These are phyloP conservation scores for Trichoderma citrinoviride DNA, from an alignment of 2,329 filamentous ascomycete genomes.

Conservation along the genomic window DNA sequence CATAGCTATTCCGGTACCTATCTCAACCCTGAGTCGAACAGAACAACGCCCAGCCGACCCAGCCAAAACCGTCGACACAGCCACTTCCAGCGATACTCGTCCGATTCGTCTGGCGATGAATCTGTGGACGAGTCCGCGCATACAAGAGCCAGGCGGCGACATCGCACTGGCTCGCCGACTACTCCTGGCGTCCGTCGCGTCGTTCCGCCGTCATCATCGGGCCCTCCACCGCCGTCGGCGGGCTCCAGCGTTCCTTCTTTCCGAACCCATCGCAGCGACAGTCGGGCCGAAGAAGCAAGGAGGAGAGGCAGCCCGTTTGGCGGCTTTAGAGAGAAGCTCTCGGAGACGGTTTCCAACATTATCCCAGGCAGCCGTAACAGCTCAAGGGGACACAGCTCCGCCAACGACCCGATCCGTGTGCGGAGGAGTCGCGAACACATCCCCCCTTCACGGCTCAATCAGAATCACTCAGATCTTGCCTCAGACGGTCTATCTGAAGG, in stretches of 20 bases:
- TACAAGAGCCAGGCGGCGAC: slow-evolving; percentile 30
- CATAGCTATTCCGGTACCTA: slow-evolving; percentile 34
- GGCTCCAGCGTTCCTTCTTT: slow-evolving; percentile 28
- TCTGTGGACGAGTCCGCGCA: slow-evolving; percentile 25
- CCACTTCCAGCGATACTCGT: slow-evolving; percentile 46
- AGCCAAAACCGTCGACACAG: slow-evolving; percentile 46
- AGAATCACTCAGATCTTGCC: slow-evolving; percentile 42
- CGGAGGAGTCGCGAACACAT: slow-evolving; percentile 43
- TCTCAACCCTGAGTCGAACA: slow-evolving; percentile 36
- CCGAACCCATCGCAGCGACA: slow-evolving; percentile 37
- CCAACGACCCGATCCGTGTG: slow-evolving; percentile 33
- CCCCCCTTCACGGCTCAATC: slow-evolving; percentile 41
- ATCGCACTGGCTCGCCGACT: slow-evolving; percentile 31
- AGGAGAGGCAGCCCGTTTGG: slow-evolving; percentile 39
- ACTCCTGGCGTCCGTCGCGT: slow-evolving; percentile 37
- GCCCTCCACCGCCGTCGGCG: slow-evolving; percentile 32
- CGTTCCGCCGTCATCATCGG: slow-evolving; percentile 31
- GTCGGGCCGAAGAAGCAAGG: slow-evolving; percentile 37
- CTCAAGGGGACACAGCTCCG: slow-evolving; percentile 34
- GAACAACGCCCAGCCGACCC: slow-evolving; percentile 31
- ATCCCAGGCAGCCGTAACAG: slow-evolving; percentile 41
- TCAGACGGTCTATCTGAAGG: slow-evolving; percentile 38
- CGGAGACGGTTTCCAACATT: slow-evolving; percentile 45
- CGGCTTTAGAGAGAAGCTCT: slow-evolving; percentile 43
- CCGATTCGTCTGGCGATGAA: slow-evolving; percentile 44